phyloP scores from a whole-genome alignment of 495 filamentous ascomycete species.

The Astrothelium macrocarpum region DNA sequence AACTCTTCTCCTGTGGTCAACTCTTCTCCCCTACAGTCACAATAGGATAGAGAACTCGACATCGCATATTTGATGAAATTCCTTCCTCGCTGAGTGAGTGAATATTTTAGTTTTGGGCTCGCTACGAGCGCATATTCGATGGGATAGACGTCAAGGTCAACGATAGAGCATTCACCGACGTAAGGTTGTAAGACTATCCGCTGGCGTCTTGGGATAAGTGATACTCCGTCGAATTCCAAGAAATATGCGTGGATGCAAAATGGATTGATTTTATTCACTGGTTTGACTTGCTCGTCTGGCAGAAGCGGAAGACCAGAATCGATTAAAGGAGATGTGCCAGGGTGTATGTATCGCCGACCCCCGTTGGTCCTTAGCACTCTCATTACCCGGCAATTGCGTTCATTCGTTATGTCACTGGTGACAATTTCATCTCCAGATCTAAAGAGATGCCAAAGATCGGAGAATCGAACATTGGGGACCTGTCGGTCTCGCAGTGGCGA shows the following conservation, averaged over 20 bases:
- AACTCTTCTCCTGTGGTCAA: constrained; percentile 5
- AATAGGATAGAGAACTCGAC: not conserved
- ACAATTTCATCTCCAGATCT: constrained; percentile 7
- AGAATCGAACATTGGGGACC: not conserved
- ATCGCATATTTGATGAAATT: not conserved
- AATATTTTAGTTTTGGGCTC: not conserved
- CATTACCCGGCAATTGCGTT: not conserved
- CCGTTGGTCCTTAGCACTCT: constrained; percentile 6
- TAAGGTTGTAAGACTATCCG: constrained; percentile 6
- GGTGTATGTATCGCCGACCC: constrained; percentile 6
- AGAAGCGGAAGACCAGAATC: not conserved
- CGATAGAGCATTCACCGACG: constrained; percentile 5
- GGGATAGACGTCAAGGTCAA: constrained; percentile 1
- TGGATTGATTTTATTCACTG: constrained; percentile 7
- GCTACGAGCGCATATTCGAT: not conserved
- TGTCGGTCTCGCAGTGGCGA: not conserved
- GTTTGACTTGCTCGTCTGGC: not conserved
- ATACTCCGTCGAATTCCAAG: constrained; percentile 3
- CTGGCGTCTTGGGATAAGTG: not conserved
- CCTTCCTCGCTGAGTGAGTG: not conserved
- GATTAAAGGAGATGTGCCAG: not conserved
- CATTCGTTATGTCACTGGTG: not conserved
- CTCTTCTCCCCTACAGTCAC: constrained; percentile 3
- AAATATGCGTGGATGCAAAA: constrained; percentile 9
- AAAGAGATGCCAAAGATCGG: constrained; percentile 10